Base-by-base conservation (phyloP, 441 rosid genomes). In the Arabidopsis hybrid region DNA sequence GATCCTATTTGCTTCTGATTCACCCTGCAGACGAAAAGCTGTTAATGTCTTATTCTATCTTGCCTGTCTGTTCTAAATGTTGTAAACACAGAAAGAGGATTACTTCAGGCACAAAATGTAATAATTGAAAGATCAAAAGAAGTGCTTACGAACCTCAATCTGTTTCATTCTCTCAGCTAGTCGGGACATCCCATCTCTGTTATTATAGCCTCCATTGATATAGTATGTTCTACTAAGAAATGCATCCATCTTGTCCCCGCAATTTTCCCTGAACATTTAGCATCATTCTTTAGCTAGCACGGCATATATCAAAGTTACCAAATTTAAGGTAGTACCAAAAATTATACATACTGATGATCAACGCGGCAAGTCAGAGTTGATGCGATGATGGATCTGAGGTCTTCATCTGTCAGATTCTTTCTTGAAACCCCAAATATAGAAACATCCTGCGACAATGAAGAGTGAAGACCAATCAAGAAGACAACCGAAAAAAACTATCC, bases 391-490 rank as follows among this genome's bases (percentile, higher is more conserved):
- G 83, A 79, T 84, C 98, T 87, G 66, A 91, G 78, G 59, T 89
- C 95, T 77, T 85, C 89, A 74, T 86, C 92, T 1, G 87, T 88
- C 63, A 83, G 57, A 73, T 88, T 53, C 79, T 88, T 91, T 82
- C 97, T 87, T 9, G 97, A 89, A 83, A 86, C 87, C 73, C 97
- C 95, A 63, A 89, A 80, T 34, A 91, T 86, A 67, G 80, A 88
- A 26, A 77, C 85, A 75, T 88, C 81, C 93, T 92, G 83, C 75
- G 82, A 35, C 61, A 74, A 81, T 18, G 12, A 42, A 43, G 29
- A 74, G 79, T 18, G 13, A 43, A 45, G 29, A 53, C 74, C 58
- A 61, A 53, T 61, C 16, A 67, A 59, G 10, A 52, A 14, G 46
- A 82, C 12, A 16, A 61, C 45, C 31, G 1, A 16, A 63, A 61